Evolutionary conservation across 352 stramenopile species (phyloP), one percentile per base, ranked within the genome.

Genomic region (Pythium plurisporium): DNA sequence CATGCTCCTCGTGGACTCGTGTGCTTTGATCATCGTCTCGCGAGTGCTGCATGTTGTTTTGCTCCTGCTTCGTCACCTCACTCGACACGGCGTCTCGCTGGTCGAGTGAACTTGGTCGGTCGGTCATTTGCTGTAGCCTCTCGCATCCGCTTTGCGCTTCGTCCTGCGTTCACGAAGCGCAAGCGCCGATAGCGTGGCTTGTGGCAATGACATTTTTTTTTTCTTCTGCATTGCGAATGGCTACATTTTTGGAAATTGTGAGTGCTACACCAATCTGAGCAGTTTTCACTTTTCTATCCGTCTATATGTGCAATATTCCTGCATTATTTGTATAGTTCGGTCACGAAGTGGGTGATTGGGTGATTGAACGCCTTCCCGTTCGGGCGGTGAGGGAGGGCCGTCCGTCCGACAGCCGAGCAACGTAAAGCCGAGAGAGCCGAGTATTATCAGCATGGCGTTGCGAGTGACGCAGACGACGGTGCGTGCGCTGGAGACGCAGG

Each of bases 111-210:
- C n/a, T n/a, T n/a, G 12, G 14, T 42, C 17, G 36, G 14, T 42
- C 36, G 36, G 14, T 48, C 43, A 17, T 38, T 9, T 42, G 54
- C 54, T 26, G 19, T 23, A 38, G 33, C 25, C 23, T 44, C 34
- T 22, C 49, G 54, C 30, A 37, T 61, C 38, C 54, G 46, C 47
- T 31, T 38, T 41, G 56, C 47, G 47, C 56, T 56, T 52, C 38
- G 29, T 57, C 58, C 58, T 1, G 12, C 59, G 10, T 66, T 66
- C 59, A 66, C 59, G 25, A 66, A 66, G 59, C 59, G 58, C 41
- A 65, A 65, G 50, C 58, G 49, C 36, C 58, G 59, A 66, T 66
- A 57, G 30, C 51, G 48, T 52, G 50, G 25, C 36, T 37, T n/a
- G n/a, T n/a, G n/a, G n/a, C n/a, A n/a, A n/a, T n/a, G n/a, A n/a